Evolutionary conservation across 768 basidiomycete species (phyloP).

Genomic region (Hericium coralloides): DNA sequence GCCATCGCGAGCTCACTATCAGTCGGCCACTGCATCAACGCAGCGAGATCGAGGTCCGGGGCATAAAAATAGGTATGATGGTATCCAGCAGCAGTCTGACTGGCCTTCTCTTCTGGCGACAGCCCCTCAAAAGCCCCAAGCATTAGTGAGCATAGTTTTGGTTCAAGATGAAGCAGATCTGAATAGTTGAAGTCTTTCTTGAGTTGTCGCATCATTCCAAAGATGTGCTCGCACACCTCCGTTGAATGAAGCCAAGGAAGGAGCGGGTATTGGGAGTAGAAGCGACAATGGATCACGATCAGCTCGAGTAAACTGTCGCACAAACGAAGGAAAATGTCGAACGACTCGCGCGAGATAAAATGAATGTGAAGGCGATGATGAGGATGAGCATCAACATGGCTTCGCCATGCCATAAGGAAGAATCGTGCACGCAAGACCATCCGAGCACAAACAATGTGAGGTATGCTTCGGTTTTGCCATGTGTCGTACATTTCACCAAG

Average conservation of each 20-base stretch:
- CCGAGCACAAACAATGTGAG: slow-evolving; percentile 15
- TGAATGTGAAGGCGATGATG: slow-evolving; percentile 14
- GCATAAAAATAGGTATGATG: slow-evolving; percentile 17
- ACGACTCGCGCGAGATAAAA: slow-evolving; percentile 18
- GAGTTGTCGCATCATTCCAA: slow-evolving; percentile 17
- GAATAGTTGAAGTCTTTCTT: slow-evolving; percentile 18
- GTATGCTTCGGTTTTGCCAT: slow-evolving; percentile 19
- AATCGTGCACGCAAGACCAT: slow-evolving; percentile 17
- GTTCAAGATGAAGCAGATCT: slow-evolving; percentile 16
- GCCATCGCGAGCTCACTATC: slow-evolving; percentile 1
- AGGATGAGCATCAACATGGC: slow-evolving; percentile 13
- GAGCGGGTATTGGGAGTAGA: slow-evolving; percentile 14
- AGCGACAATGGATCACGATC: slow-evolving; percentile 15
- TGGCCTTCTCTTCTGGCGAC: slow-evolving; percentile 9
- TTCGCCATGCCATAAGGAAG: slow-evolving; percentile 20
- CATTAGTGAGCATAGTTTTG: slow-evolving; percentile 14
- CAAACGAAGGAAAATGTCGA: slow-evolving; percentile 17
- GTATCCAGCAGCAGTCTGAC: slow-evolving; percentile 15
- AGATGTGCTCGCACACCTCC: slow-evolving; percentile 22
- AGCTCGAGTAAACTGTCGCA: slow-evolving; percentile 17
- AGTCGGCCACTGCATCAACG: slow-evolving; percentile 9
- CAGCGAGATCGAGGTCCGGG: slow-evolving; percentile 10
- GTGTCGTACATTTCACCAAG: slow-evolving; percentile 20
- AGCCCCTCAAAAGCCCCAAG: slow-evolving; percentile 7
- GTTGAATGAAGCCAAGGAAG: slow-evolving; percentile 27